Conservation (phyloP, 352 stramenopile genomes). For the Thraustotheca clavata region DNA sequence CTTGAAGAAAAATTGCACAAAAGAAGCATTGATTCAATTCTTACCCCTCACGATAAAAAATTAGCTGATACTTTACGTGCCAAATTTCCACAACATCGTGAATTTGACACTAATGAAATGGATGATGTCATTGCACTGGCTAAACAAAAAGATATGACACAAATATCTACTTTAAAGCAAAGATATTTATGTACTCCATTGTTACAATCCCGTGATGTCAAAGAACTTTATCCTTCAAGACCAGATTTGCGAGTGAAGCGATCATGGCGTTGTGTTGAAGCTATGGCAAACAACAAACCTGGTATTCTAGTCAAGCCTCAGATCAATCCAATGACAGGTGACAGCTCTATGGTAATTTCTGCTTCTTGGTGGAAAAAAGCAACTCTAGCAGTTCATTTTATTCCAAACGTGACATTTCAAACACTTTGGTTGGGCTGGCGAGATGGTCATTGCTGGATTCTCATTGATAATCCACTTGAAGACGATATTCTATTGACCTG, state of each 20-base stretch:
- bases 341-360: constrained; percentile 70
- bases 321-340: constrained; percentile 85
- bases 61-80: neutral
- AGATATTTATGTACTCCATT: constrained; percentile 46
- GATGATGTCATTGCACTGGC: constrained; percentile 21
- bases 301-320: constrained; percentile 87
- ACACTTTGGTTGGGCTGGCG: constrained; percentile 30
- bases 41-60: neutral
- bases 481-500: constrained; percentile 59
- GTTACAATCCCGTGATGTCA: constrained; percentile 46
- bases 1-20: constrained; percentile 10
- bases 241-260: constrained; percentile 72
- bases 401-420: constrained; percentile 70
- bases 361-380: constrained; percentile 84
- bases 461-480: constrained; percentile 79
- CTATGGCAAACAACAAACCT: constrained; percentile 55
- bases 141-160: constrained; percentile 34
- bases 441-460: constrained; percentile 34
- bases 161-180: constrained; percentile 48
- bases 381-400: constrained; percentile 62
- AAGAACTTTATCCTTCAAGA: constrained; percentile 44
- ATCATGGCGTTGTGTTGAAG: constrained; percentile 79
- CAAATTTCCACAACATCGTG: neutral
- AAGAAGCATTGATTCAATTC: neutral
- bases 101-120: neutral